Evolutionary conservation across 352 stramenopile genomes (phyloP).

Genomic region (Phytophthora tubulina): DNA sequence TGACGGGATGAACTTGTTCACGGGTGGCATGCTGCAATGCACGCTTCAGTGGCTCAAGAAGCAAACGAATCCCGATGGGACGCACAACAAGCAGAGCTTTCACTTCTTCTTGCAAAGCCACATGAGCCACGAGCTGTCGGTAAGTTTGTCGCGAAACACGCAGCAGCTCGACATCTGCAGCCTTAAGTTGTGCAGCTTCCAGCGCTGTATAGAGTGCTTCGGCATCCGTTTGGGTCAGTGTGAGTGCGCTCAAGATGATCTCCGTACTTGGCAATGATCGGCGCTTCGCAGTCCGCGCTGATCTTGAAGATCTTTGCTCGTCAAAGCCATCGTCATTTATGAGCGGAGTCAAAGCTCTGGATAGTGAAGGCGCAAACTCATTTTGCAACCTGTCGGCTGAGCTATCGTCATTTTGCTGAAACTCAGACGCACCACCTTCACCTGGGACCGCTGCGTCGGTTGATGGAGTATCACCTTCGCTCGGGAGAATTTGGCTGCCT

Average conservation of each 20-base stretch:
- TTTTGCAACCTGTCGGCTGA: constrained; percentile 19
- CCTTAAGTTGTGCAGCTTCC: constrained; percentile 70
- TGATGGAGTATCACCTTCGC: constrained; percentile 3
- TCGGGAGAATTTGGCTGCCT: background rate
- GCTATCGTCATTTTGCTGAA: constrained; percentile 17
- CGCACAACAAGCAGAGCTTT: constrained; percentile 74
- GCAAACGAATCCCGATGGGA: constrained; percentile 77
- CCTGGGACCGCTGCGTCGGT: background rate
- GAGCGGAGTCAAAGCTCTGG: constrained; percentile 7
- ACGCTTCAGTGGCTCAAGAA: constrained; percentile 70
- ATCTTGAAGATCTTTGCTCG: constrained; percentile 27
- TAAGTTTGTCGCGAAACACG: constrained; percentile 68
- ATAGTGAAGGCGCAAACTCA: constrained; percentile 4
- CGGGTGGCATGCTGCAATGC: constrained; percentile 58
- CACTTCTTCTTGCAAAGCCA: constrained; percentile 82
- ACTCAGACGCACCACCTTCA: constrained; percentile 16
- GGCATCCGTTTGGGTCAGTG: constrained; percentile 70
- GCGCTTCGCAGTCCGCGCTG: constrained; percentile 16
- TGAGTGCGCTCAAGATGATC: constrained; percentile 57
- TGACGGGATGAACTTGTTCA: constrained; percentile 58
- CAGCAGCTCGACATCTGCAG: constrained; percentile 63
- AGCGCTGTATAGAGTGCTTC: constrained; percentile 83
- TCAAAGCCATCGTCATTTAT: constrained; percentile 17
- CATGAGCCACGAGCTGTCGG: constrained; percentile 73
- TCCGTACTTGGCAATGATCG: constrained; percentile 38